Percentiles rank a stretch among this genome's conserved stretches.
These are phyloP conservation scores for Carex sylvatica DNA, from an alignment of 202 grass and related monocot species.

Conservation along the genomic window DNA sequence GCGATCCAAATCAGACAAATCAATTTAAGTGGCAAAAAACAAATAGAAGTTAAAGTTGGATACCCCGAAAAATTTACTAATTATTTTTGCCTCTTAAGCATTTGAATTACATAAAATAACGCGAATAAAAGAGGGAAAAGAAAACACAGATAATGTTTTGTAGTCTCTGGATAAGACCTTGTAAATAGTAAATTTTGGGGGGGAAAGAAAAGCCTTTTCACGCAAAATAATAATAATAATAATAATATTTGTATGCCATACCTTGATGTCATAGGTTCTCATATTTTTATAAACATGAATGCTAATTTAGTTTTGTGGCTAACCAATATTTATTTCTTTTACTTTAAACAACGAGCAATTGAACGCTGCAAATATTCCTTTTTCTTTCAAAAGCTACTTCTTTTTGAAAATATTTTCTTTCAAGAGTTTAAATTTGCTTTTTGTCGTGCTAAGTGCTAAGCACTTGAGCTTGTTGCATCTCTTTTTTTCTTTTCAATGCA, in stretches of 20 bases:
- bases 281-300: neutral
- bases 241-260: no score
- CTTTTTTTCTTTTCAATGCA: neutral
- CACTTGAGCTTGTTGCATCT: neutral
- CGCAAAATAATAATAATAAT: no score
- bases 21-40: neutral
- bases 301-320: neutral
- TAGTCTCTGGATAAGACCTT: no score
- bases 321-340: neutral
- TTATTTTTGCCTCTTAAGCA: no score
- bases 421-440: neutral
- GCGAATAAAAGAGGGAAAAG: no score
- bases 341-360: neutral
- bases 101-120: no score
- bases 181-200: no score
- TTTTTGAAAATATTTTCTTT: neutral
- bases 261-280: neutral
- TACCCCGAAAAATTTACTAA: neutral
- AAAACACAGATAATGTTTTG: no score
- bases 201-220: no score
- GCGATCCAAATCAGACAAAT: neutral
- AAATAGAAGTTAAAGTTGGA: neutral
- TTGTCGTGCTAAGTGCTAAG: neutral
- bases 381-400: neutral
- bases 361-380: neutral